phyloP scores from a whole-genome alignment of 164 flowering plant genomes.

The Sextonia rubra region DNA sequence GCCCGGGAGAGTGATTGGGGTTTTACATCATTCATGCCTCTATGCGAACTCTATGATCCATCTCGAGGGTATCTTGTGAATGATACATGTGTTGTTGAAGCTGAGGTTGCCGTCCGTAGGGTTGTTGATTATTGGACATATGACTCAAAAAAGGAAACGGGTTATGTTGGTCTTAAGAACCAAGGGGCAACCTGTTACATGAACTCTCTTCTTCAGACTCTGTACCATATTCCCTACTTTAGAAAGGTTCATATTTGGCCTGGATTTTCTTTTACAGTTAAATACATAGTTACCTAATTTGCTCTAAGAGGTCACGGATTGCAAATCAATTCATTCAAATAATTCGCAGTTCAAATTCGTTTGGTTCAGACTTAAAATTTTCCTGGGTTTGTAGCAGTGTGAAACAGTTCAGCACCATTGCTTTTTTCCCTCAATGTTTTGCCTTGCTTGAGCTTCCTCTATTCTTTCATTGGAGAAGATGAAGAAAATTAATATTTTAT shows the following conservation, averaged over 20 bases:
- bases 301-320: too few relatives aligned
- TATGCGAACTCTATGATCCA: constrained; percentile 75
- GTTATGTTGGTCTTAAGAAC: constrained; percentile 90
- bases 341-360: too few relatives aligned
- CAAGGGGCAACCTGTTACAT: constrained; percentile 98
- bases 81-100: constrained; percentile 66
- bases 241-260: constrained; percentile 52
- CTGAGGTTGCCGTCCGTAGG: constrained; percentile 74
- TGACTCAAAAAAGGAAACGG: constrained; percentile 95
- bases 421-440: too few relatives aligned
- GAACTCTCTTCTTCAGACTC: constrained; percentile 87
- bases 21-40: constrained; percentile 90
- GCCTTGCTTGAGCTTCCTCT: too few relatives aligned
- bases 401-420: too few relatives aligned
- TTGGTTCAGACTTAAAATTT: too few relatives aligned
- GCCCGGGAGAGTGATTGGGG: constrained; percentile 92
- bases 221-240: constrained; percentile 87
- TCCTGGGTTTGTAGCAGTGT: too few relatives aligned
- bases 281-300: too few relatives aligned
- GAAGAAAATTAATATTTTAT: too few relatives aligned
- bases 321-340: too few relatives aligned
- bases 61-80: constrained; percentile 66
- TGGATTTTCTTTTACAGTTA: background rate
- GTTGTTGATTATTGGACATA: constrained; percentile 76
- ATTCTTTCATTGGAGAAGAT: too few relatives aligned